Percentiles rank a stretch among this genome's conserved stretches.
Conservation (phyloP, 1,139 yeast species). For the Saccharomyces hybrid region DNA sequence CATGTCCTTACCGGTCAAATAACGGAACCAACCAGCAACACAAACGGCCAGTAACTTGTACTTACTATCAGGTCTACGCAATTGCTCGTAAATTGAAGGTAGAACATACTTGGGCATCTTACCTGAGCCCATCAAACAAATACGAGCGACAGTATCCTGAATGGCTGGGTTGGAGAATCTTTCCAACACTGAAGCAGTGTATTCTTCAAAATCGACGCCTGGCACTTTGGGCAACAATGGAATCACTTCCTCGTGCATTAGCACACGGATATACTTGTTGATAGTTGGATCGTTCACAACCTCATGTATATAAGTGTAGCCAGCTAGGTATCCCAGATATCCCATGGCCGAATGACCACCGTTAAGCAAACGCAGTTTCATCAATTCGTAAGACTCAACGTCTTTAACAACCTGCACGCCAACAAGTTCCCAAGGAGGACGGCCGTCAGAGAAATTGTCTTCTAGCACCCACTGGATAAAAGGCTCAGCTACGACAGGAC, state of each 20-base stretch:
- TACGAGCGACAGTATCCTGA: conserved; percentile 7
- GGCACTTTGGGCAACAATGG: neutral
- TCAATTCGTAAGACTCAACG: conserved; percentile 2
- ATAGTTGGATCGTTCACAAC: conserved; percentile 6
- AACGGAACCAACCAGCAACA: conserved; percentile 10
- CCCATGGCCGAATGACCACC: conserved; percentile 9
- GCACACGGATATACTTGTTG: neutral
- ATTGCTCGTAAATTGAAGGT: neutral
- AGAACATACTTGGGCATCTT: neutral
- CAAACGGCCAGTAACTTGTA: conserved; percentile 1
- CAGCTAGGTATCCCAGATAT: conserved; percentile 7
- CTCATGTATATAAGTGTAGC: conserved; percentile 7
- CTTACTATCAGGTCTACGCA: neutral
- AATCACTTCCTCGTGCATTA: neutral
- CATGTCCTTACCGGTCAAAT: conserved; percentile 8
- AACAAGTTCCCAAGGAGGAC: conserved; percentile 7
- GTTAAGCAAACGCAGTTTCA: conserved; percentile 7
- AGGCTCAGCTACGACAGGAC: conserved; percentile 8
- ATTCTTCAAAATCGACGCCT: conserved; percentile 6
- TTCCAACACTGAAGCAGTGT: conserved; percentile 7
- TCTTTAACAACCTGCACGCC: conserved; percentile 7
- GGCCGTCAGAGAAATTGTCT: conserved; percentile 6
- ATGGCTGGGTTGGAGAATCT: conserved; percentile 8
- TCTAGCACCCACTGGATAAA: conserved; percentile 9
- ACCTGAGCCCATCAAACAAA: conserved; percentile 11